These are phyloP conservation scores for Talaromyces sp. DNA, from an alignment of 2,329 filamentous ascomycete species.

Conservation along the genomic window DNA sequence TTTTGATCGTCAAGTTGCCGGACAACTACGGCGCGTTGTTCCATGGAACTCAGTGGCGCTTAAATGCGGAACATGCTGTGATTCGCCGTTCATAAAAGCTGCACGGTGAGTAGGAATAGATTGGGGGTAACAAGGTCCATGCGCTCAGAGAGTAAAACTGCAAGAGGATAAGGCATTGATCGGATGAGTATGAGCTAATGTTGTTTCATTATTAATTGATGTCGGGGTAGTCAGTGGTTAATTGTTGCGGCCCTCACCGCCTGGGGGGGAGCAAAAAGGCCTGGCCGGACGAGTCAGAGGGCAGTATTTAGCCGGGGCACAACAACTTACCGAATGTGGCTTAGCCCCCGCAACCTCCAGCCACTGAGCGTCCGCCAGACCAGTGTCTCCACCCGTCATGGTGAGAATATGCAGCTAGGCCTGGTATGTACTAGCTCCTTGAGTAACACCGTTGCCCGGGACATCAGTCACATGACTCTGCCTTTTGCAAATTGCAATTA, in stretches of 20 bases:
- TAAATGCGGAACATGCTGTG: constrained; percentile 10
- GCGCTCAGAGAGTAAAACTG: background rate
- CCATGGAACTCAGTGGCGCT: constrained; percentile 8
- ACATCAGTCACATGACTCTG: background rate
- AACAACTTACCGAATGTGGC: background rate
- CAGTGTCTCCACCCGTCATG: background rate
- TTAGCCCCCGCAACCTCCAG: background rate
- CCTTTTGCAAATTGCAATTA: background rate
- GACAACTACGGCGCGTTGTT: constrained; percentile 7
- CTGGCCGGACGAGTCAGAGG: background rate
- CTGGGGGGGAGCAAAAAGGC: background rate
- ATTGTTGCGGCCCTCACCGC: background rate
- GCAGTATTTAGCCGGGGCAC: background rate
- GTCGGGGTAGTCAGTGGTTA: background rate
- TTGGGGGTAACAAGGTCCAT: background rate
- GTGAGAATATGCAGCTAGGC: background rate
- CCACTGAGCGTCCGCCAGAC: background rate
- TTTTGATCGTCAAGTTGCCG: constrained; percentile 3
- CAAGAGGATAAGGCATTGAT: background rate
- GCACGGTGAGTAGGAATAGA: background rate
- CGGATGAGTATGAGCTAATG: background rate
- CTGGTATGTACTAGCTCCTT: background rate
- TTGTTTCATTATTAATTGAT: background rate
- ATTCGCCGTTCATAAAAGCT: constrained; percentile 1
- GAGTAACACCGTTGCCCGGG: background rate